phyloP scores from a whole-genome alignment of 805 yeast genomes.

The Ogataea ganodermae region DNA sequence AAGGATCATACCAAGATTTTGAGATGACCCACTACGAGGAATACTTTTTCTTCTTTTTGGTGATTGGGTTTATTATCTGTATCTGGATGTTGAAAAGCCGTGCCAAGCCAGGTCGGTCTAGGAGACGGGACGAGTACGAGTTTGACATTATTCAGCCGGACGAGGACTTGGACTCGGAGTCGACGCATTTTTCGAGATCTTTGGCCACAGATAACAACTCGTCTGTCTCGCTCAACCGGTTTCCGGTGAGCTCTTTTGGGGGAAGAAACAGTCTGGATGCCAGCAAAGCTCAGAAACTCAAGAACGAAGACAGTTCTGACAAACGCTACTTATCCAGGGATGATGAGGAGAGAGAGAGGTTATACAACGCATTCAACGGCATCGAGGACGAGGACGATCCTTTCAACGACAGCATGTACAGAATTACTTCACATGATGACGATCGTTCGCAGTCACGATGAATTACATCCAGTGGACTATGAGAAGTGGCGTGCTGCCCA shows the following conservation, averaged over 20 bases:
- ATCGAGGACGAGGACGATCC: constrained; percentile 32
- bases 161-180: constrained; percentile 26
- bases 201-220: constrained; percentile 16
- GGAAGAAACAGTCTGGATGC: constrained; percentile 31
- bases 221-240: constrained; percentile 13
- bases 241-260: constrained; percentile 17
- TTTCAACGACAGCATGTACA: constrained; percentile 25
- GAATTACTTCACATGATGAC: constrained; percentile 25
- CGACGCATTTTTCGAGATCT: constrained; percentile 17
- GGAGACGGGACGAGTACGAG: constrained; percentile 72
- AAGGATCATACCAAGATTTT: constrained; percentile 20
- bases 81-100: constrained; percentile 43
- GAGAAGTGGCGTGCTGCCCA: not conserved
- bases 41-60: constrained; percentile 59
- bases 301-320: constrained; percentile 11
- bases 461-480: not conserved
- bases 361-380: constrained; percentile 44
- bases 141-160: constrained; percentile 69
- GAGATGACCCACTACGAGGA: constrained; percentile 52
- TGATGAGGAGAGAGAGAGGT: constrained; percentile 42
- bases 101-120: constrained; percentile 41
- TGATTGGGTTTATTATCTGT: constrained; percentile 55
- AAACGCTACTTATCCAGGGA: constrained; percentile 25
- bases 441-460: constrained; percentile 1
- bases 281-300: constrained; percentile 14